These are phyloP conservation scores for Solanum chaucha DNA, from an alignment of 257 asterid species.

Conservation along the genomic window DNA sequence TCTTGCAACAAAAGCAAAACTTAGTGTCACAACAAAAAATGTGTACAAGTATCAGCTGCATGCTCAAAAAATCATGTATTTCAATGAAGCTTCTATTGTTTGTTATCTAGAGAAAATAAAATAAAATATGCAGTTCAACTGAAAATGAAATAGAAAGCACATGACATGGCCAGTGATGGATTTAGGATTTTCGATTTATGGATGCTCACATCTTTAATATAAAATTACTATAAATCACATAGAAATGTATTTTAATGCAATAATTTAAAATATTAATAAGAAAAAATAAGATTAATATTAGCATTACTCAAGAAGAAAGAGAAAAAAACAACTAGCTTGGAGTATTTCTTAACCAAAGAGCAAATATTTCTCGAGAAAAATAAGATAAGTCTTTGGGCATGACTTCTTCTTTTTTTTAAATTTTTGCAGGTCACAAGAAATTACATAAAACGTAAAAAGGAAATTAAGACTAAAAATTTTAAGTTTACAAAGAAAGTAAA, in stretches of 20 bases:
- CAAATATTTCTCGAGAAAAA: neutral
- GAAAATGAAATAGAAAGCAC: no score
- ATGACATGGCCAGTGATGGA: neutral
- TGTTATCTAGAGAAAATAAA: no score
- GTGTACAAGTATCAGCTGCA: neutral
- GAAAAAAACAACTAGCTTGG: neutral
- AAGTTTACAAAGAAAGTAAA: no score
- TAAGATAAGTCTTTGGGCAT: no score
- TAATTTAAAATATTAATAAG: no score
- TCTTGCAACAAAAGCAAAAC: constrained; percentile 5
- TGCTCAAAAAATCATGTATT: no score
- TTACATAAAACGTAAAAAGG: no score
- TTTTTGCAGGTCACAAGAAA: neutral
- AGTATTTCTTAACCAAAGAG: no score
- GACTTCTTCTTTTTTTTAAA: no score
- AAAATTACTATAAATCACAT: neutral
- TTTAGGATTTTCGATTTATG: neutral
- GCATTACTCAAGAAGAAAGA: neutral
- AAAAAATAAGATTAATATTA: no score
- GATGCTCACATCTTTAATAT: neutral
- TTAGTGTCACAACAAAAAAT: neutral
- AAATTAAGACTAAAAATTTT: neutral
- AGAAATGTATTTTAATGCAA: neutral
- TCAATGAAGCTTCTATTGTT: no score
- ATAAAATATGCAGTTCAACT: no score